Percentiles rank a stretch among this genome's conserved stretches.
Evolutionary conservation across 2,329 filamentous ascomycete species (phyloP).

Genomic region (Beauveria scarabaeidicola): DNA sequence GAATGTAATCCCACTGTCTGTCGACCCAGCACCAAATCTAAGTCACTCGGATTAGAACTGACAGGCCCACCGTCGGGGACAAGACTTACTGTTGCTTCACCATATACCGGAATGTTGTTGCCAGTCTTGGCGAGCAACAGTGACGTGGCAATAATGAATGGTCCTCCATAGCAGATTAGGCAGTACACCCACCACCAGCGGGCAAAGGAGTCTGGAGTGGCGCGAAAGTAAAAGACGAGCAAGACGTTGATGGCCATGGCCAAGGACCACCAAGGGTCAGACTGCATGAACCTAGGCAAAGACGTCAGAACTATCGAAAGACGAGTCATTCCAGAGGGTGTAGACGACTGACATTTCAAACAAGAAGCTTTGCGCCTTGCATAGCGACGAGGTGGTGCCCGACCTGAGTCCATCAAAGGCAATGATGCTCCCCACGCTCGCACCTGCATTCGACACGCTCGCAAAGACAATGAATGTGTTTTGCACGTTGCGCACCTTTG

Average conservation of each 20-base stretch:
- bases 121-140: conserved; percentile 49
- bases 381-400: conserved; percentile 49
- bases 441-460: conserved; percentile 50
- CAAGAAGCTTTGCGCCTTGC: conserved; percentile 50
- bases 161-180: conserved; percentile 61
- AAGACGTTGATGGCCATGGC: conserved; percentile 80
- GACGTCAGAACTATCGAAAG: background rate
- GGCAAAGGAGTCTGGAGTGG: conserved; percentile 58
- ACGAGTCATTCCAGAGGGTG: background rate
- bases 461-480: conserved; percentile 56
- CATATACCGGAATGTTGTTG: conserved; percentile 37
- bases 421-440: conserved; percentile 60
- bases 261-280: conserved; percentile 68
- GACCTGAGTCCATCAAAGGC: conserved; percentile 54
- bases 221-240: conserved; percentile 55
- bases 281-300: conserved; percentile 60
- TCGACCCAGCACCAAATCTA: conserved; percentile 58
- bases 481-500: conserved; percentile 47
- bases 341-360: conserved; percentile 54
- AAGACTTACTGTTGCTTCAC: conserved; percentile 46
- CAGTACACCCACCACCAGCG: conserved; percentile 65
- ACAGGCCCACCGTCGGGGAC: background rate
- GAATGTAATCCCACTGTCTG: conserved; percentile 43
- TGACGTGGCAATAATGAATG: conserved; percentile 57
- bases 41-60: background rate